Evolutionary conservation across 345 rosid genomes (phyloP).

Genomic region (Sapria himalayana): DNA sequence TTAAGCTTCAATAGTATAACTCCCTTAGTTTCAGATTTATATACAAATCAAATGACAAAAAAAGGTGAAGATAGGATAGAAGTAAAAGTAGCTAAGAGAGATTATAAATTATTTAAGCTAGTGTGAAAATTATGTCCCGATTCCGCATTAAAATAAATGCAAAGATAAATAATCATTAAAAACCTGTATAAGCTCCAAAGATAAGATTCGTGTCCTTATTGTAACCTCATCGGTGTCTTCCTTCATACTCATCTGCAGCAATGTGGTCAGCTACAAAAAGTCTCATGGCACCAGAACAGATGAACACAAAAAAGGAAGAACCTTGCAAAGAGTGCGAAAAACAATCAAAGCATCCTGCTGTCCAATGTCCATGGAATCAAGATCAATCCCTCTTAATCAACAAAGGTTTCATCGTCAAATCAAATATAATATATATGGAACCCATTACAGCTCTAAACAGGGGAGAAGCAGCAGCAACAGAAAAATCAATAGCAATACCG

Average conservation of each 20-base stretch:
- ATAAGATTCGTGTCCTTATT: conserved; percentile 67
- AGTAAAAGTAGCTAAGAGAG: too few relatives aligned
- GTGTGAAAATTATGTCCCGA: too few relatives aligned
- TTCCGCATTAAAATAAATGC: background rate
- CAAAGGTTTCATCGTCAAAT: too few relatives aligned
- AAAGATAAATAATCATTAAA: conserved; percentile 7
- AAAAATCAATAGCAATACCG: conserved; percentile 51
- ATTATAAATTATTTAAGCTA: too few relatives aligned
- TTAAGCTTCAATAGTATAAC: too few relatives aligned
- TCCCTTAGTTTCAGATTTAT: too few relatives aligned
- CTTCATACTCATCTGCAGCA: conserved; percentile 89
- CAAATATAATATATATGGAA: too few relatives aligned
- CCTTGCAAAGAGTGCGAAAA: conserved; percentile 98
- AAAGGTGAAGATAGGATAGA: too few relatives aligned
- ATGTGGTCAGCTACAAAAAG: too few relatives aligned
- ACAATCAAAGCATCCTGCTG: conserved; percentile 86
- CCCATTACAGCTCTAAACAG: too few relatives aligned
- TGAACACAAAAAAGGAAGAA: conserved; percentile 15
- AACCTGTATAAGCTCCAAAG: conserved; percentile 98
- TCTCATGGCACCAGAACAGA: conserved; percentile 6
- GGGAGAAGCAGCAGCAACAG: too few relatives aligned
- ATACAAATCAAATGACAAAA: too few relatives aligned
- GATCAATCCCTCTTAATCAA: conserved; percentile 61
- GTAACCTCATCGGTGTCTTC: conserved; percentile 95
- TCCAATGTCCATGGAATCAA: conserved; percentile 88